Evolutionary conservation across 2,329 filamentous ascomycete genomes (phyloP).

Genomic region (Didymella sp.): DNA sequence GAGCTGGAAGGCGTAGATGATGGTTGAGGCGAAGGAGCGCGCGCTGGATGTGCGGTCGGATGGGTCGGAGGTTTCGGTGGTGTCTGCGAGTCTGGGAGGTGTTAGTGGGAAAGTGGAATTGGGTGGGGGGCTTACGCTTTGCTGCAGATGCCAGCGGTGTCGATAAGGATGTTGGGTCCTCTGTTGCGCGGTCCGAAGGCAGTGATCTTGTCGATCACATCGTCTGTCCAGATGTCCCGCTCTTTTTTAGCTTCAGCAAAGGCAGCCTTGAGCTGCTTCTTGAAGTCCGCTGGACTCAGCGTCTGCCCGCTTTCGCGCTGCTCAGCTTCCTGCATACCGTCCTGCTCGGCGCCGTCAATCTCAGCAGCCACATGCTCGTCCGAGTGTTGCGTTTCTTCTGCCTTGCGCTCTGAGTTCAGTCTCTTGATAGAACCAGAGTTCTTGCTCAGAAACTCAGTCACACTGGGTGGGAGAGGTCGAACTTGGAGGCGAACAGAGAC

Average conservation of each 20-base stretch:
- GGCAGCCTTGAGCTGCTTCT: conserved; percentile 69
- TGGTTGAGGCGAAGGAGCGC: conserved; percentile 84
- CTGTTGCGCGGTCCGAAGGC: conserved; percentile 86
- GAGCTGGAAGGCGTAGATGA: conserved; percentile 92
- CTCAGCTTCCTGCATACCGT: conserved; percentile 57
- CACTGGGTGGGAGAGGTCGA: conserved; percentile 75
- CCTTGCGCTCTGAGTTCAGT: conserved; percentile 74
- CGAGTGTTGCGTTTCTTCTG: conserved; percentile 51
- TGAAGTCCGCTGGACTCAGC: conserved; percentile 78
- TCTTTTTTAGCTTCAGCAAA: conserved; percentile 77
- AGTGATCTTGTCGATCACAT: conserved; percentile 77
- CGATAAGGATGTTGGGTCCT: conserved; percentile 89
- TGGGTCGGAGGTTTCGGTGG: conserved; percentile 42
- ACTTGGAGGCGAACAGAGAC: conserved; percentile 79
- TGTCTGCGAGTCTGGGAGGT: conserved; percentile 1
- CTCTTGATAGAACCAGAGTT: conserved; percentile 80
- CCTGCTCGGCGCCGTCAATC: conserved; percentile 58
- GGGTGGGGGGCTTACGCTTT: conserved; percentile 65
- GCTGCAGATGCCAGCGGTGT: conserved; percentile 73
- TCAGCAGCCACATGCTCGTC: conserved; percentile 47
- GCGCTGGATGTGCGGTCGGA: conserved; percentile 51
- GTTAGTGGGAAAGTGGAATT: not conserved
- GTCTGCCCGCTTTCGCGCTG: conserved; percentile 64
- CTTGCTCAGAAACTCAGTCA: conserved; percentile 85
- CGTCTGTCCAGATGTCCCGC: conserved; percentile 76